These are phyloP conservation scores for Funneliformis caledonium DNA, from an alignment of 371 early-diverging fungal species.

Conservation along the genomic window DNA sequence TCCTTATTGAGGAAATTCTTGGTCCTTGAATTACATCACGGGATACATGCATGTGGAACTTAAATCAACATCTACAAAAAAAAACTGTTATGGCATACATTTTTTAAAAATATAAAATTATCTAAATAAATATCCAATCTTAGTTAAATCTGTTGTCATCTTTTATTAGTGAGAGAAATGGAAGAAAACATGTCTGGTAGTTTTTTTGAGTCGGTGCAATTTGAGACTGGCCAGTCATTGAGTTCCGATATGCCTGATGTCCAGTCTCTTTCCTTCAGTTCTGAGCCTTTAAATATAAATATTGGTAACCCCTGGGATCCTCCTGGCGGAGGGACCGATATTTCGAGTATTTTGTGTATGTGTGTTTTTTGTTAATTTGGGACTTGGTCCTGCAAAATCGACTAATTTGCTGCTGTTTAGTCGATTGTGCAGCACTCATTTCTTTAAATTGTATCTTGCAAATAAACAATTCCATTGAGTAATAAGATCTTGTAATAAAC, in stretches of 20 bases:
- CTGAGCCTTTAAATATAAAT: constrained; percentile 15
- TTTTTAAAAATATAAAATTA: not conserved
- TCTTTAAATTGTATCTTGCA: not conserved
- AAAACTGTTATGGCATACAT: not conserved
- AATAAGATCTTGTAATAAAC: not conserved
- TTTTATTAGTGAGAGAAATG: not conserved
- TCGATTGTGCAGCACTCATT: not conserved
- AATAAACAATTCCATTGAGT: not conserved
- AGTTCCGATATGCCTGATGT: not conserved
- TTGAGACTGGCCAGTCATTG: not conserved
- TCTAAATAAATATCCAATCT: not conserved
- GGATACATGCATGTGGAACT: no score
- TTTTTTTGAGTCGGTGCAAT: constrained; percentile 5
- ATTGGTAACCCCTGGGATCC: constrained; percentile 38
- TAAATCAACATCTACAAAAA: no score
- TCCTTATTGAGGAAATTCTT: no score
- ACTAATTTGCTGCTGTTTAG: not conserved
- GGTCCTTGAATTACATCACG: no score
- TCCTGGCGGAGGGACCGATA: constrained; percentile 9
- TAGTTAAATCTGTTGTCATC: no score
- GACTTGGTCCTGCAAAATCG: no score
- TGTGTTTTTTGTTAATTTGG: not conserved
- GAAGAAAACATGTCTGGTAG: constrained; percentile 16
- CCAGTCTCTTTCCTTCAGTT: not conserved
- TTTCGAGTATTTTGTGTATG: constrained; percentile 27